Evolutionary conservation across 2,329 filamentous ascomycete genomes (phyloP), one percentile per base, ranked within the genome.

Genomic region (Pyrenophora teres): DNA sequence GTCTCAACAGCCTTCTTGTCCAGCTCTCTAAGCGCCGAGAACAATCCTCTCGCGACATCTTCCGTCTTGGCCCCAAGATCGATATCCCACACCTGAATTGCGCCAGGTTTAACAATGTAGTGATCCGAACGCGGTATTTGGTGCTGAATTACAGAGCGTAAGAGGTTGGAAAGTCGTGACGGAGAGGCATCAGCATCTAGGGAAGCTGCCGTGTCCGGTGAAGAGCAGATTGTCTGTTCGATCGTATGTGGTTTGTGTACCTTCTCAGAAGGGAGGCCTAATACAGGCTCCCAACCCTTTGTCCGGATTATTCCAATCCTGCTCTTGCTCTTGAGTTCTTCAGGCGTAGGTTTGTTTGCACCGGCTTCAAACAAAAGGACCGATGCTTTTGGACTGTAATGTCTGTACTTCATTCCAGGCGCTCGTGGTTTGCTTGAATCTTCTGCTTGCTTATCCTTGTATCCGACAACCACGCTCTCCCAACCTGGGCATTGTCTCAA

Each of bases 351-450:
- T 23, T 63, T 51, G 15, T 56, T 71, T 69, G 70, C 60, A 1
- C 76, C 78, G 25, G 83, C 75, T 70, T 96, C 90, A 69, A 92
- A 96, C 1, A 97, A 79, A 12, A 96, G 78, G 2, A 99, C 92
- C 39, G 82, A 85, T 1, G 94, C 95, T 72, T 87, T 90, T 1
- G 94, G 94, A 37, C 92, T 96, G 69, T 99, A 99, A 72, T 99
- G 94, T 70, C 94, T 90, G 72, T 99, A 99, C 76, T 99, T 99
- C 94, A 99, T 99, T 1, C 94, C 94, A 0, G 94, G 94, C 0
- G 94, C 94, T 50, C 90, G 82, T 0, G 94, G 94, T 48, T 62
- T 65, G 43, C 83, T 84, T 3, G 59, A 48, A 4, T 83, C 87
- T 16, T 83, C 80, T 64, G 90, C 84, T 13, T 85, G 64, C 50